A percentile compares a stretch with the other conserved stretches of the same genome.
These are phyloP conservation scores for Vigna nakashimae DNA, from an alignment of 306 rosid genomes.

Conservation along the genomic window DNA sequence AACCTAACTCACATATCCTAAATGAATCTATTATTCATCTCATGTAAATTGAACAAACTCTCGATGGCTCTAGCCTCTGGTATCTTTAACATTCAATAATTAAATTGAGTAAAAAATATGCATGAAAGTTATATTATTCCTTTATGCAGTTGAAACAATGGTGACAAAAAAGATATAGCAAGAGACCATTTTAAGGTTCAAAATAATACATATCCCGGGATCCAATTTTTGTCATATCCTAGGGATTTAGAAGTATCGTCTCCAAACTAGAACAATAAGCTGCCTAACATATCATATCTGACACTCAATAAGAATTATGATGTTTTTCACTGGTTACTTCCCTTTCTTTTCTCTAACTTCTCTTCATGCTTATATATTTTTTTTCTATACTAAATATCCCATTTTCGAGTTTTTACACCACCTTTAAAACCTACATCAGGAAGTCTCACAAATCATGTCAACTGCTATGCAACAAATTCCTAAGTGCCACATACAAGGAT, in stretches of 20 bases:
- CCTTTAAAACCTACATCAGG: conserved; percentile 5
- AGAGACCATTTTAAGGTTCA: background rate
- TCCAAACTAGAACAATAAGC: background rate
- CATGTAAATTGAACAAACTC: background rate
- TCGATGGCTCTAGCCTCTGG: background rate
- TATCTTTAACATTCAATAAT: conserved; percentile 1
- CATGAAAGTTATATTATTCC: background rate
- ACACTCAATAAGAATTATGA: background rate
- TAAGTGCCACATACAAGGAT: background rate
- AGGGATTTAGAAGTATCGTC: background rate
- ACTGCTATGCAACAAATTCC: background rate
- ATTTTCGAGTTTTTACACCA: background rate
- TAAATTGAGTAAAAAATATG: background rate
- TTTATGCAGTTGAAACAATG: background rate
- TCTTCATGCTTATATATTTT: background rate
- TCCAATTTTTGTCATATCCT: background rate
- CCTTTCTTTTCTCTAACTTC: background rate
- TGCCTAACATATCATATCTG: background rate
- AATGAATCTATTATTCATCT: background rate
- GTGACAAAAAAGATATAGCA: background rate
- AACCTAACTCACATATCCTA: background rate
- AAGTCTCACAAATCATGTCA: conserved; percentile 26
- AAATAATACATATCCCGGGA: background rate
- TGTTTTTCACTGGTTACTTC: conserved; percentile 15
- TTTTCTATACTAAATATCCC: background rate